phyloP scores from a whole-genome alignment of 805 yeast species.

The Metschnikowia hibisci region DNA sequence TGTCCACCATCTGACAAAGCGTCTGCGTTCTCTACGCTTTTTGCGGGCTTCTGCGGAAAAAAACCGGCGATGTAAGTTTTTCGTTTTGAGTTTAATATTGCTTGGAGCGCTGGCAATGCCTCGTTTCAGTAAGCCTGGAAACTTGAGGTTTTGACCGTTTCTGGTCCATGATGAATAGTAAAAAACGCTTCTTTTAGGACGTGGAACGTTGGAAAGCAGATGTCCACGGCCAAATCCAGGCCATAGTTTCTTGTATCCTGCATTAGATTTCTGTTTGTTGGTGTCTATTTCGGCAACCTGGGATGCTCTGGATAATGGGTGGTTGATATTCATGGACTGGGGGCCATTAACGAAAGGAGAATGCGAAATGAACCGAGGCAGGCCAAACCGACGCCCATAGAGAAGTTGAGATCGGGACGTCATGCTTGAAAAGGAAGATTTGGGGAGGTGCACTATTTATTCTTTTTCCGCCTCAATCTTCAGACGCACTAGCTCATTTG shows the following conservation, averaged over 20 bases:
- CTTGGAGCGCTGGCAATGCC: slow-evolving; percentile 36
- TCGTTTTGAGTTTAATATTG: slow-evolving; percentile 33
- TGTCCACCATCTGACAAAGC: slow-evolving; percentile 51
- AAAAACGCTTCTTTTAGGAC: slow-evolving; percentile 52
- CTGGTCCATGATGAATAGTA: slow-evolving; percentile 46
- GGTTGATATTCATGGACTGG: slow-evolving; percentile 36
- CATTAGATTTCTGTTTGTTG: slow-evolving; percentile 15
- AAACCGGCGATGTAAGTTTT: slow-evolving; percentile 35
- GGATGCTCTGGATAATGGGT: slow-evolving; percentile 42
- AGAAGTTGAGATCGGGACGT: slow-evolving; percentile 17
- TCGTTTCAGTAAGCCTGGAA: slow-evolving; percentile 26
- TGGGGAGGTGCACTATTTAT: background rate
- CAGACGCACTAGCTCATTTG: background rate
- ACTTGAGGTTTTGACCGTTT: slow-evolving; percentile 10
- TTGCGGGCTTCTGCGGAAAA: slow-evolving; percentile 42
- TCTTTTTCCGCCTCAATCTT: background rate
- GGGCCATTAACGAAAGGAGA: slow-evolving; percentile 32
- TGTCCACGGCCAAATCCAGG: slow-evolving; percentile 29
- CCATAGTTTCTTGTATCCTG: slow-evolving; percentile 17
- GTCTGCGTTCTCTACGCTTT: slow-evolving; percentile 36
- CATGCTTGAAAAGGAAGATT: slow-evolving; percentile 6
- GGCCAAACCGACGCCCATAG: slow-evolving; percentile 14
- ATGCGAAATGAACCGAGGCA: slow-evolving; percentile 14
- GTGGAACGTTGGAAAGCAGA: slow-evolving; percentile 49
- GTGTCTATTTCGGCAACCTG: slow-evolving; percentile 32